Percentiles rank a stretch among this genome's conserved stretches.
Evolutionary conservation across 2,329 filamentous ascomycete species (phyloP).

Genomic region (Herpomyces periplanetae): DNA sequence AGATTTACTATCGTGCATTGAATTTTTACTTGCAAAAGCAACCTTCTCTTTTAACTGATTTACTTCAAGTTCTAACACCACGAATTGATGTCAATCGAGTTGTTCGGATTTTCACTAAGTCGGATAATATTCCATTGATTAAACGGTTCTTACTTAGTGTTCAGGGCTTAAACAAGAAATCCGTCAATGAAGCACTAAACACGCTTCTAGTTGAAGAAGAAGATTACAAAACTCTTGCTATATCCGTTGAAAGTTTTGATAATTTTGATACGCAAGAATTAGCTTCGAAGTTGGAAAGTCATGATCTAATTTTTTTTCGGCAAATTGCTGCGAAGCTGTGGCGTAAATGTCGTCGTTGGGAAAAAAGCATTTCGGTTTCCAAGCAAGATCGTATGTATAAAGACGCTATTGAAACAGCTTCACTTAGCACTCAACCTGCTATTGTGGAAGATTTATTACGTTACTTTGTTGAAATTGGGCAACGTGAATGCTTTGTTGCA

Average conservation of each 20-base stretch:
- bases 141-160: slow-evolving; percentile 95
- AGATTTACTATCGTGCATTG: slow-evolving; percentile 90
- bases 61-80: slow-evolving; percentile 59
- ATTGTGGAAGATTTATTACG: slow-evolving; percentile 80
- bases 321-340: slow-evolving; percentile 95
- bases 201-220: slow-evolving; percentile 92
- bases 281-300: slow-evolving; percentile 68
- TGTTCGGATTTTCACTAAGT: slow-evolving; percentile 96
- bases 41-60: slow-evolving; percentile 69
- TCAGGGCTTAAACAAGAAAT: slow-evolving; percentile 84
- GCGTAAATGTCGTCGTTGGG: slow-evolving; percentile 98
- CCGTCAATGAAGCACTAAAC: slow-evolving; percentile 91
- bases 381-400: slow-evolving; percentile 99
- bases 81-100: slow-evolving; percentile 93
- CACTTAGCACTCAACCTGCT: slow-evolving; percentile 54
- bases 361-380: slow-evolving; percentile 83
- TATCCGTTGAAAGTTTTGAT: slow-evolving; percentile 94
- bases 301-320: slow-evolving; percentile 93
- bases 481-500: slow-evolving; percentile 95
- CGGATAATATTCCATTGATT: slow-evolving; percentile 85
- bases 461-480: slow-evolving; percentile 96
- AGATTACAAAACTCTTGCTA: slow-evolving; percentile 88
- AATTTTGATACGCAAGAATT: slow-evolving; percentile 90
- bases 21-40: slow-evolving; percentile 96
- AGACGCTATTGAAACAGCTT: slow-evolving; percentile 89